These are phyloP conservation scores for Schizopora paradoxa DNA, from an alignment of 1,284 basidiomycete species.

Conservation along the genomic window DNA sequence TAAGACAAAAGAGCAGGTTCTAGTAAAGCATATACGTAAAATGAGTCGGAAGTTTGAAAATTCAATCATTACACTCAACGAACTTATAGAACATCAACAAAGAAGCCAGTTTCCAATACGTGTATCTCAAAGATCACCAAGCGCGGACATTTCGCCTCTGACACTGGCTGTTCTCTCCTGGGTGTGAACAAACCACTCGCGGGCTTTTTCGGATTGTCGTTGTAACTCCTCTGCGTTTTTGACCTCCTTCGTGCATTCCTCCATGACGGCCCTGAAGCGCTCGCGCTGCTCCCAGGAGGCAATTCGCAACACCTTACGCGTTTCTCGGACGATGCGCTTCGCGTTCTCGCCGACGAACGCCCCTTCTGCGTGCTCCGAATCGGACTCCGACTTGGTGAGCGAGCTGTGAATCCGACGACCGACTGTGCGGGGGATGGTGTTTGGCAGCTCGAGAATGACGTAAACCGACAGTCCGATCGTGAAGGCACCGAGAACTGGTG, in stretches of 20 bases:
- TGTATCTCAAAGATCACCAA: constrained; percentile 18
- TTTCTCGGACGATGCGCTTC: constrained; percentile 76
- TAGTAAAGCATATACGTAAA: too few relatives aligned
- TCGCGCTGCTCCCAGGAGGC: constrained; percentile 92
- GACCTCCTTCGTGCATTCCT: constrained; percentile 74
- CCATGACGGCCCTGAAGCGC: constrained; percentile 78
- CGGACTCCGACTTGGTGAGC: constrained; percentile 34
- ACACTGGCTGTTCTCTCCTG: constrained; percentile 54
- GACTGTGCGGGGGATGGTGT: constrained; percentile 87
- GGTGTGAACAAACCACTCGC: constrained; percentile 66
- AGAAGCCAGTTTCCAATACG: too few relatives aligned
- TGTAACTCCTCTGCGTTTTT: constrained; percentile 71
- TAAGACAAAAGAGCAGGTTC: too few relatives aligned
- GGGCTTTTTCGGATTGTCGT: constrained; percentile 63
- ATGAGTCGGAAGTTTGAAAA: too few relatives aligned
- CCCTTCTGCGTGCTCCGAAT: constrained; percentile 34
- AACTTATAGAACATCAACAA: too few relatives aligned
- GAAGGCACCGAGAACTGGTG: constrained; percentile 75
- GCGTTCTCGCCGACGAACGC: constrained; percentile 69
- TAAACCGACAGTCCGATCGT: constrained; percentile 78
- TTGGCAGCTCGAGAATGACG: constrained; percentile 85
- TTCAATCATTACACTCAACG: too few relatives aligned
- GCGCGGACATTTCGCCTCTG: constrained; percentile 34
- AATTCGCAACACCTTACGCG: constrained; percentile 88
- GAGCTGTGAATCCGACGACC: constrained; percentile 71